Percentiles rank a stretch among this genome's conserved stretches.
phyloP scores from a whole-genome alignment of 2,329 filamentous ascomycete species.

The Endothia cerciana region DNA sequence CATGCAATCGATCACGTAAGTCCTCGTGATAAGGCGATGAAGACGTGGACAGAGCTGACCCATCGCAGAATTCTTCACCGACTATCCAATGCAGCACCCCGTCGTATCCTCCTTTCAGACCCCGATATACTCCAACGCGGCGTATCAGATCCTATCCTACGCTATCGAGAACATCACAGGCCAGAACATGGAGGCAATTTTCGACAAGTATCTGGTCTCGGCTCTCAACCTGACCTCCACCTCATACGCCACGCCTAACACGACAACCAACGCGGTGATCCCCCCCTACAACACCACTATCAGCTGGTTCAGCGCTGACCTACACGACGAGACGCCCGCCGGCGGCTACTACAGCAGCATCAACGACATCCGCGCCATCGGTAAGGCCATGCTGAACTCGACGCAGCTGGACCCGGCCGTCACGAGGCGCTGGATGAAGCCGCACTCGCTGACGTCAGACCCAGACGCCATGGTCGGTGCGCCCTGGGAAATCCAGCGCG shows the following conservation, averaged over 20 bases:
- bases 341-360: slow-evolving; percentile 50
- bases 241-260: slow-evolving; percentile 32
- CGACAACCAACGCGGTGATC: slow-evolving; percentile 30
- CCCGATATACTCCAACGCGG: slow-evolving; percentile 44
- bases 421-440: slow-evolving; percentile 51
- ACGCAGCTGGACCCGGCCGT: slow-evolving; percentile 39
- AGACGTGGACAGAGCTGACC: not conserved
- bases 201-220: slow-evolving; percentile 38
- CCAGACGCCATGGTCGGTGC: slow-evolving; percentile 43
- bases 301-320: slow-evolving; percentile 34
- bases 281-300: slow-evolving; percentile 29
- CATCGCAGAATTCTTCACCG: slow-evolving; percentile 32
- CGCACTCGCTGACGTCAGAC: slow-evolving; percentile 43
- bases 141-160: slow-evolving; percentile 42
- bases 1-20: slow-evolving; percentile 21
- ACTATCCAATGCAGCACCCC: slow-evolving; percentile 38
- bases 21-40: not conserved
- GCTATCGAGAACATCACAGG: slow-evolving; percentile 46
- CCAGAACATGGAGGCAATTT: slow-evolving; percentile 34
- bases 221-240: slow-evolving; percentile 39
- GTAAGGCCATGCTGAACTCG: slow-evolving; percentile 47
- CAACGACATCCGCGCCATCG: slow-evolving; percentile 46
- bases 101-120: slow-evolving; percentile 39
- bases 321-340: slow-evolving; percentile 35
- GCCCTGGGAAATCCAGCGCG: slow-evolving; percentile 41